Base-by-base conservation (phyloP, 2,329 filamentous ascomycete genomes). In the Lizonia empirigonia region DNA sequence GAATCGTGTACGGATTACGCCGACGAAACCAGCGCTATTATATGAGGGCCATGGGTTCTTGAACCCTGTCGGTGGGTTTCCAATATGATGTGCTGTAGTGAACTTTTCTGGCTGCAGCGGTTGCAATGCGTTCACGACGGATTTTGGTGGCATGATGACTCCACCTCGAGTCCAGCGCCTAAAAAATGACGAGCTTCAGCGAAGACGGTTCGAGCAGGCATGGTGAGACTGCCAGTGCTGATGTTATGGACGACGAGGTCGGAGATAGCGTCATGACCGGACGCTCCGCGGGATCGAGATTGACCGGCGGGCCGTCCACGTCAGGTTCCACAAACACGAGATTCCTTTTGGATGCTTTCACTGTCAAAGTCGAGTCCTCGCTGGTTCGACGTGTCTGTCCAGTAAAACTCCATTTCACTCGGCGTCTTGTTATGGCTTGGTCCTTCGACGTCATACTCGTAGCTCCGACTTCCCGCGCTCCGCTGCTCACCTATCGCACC, bases 31-130 rank as follows among this genome's bases (percentile, higher is more conserved):
- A 3, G 61, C 55, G 19, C 62, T 62, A 8, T 57, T 56, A 45
- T 72, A 72, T 2, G 78, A 80, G 16, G 77, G 75, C 79, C 79
- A 81, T 12, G 79, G 78, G 54, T 81, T 81, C 22, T 64, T 69
- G 68, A 81, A 82, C 15, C 67, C 68, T 1, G 74, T 74, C 6
- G 77, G 77, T 4, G 77, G 77, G 19, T 46, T 69, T 26, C 72
- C 74, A 19, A 76, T 58, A 60, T 80, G 77, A 55, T 80, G 78
- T 15, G 67, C 56, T 13, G 66, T 56, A n/a, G 63, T 62, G 48
- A 59, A 59, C 27, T 53, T 58, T 5, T 57, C 41, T 6, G 69
- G 68, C 20, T 42, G 59, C 39, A 52, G 58, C 15, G 58, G 38
- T 5, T 60, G 55, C 24, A 70, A 53, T 7, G 50, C 33, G 33